Conservation (phyloP, 2,329 filamentous ascomycete genomes). For the Leptographium radiaticola region DNA sequence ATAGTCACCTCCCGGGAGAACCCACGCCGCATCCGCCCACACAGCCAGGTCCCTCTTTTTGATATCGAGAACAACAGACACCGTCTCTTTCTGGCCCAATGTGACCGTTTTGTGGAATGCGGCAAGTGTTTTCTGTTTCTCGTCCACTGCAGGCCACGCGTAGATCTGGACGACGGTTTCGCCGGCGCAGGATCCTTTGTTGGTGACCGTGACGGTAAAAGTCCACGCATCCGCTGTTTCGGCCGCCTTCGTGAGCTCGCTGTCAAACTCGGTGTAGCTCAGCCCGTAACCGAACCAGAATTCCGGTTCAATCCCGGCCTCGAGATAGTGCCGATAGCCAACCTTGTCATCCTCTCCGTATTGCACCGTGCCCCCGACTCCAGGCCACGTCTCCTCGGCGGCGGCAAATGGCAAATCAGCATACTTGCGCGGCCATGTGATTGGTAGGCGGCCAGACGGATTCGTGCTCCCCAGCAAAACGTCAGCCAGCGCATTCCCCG, state of each 20-base stretch:
- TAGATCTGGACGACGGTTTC: not conserved
- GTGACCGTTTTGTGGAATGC: not conserved
- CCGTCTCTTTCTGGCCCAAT: not conserved
- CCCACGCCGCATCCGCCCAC: not conserved
- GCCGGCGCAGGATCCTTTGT: not conserved
- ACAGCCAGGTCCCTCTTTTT: not conserved
- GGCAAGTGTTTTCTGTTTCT: not conserved
- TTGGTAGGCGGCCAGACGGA: conserved; percentile 53
- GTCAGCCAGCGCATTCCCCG: conserved; percentile 67
- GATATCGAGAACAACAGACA: not conserved
- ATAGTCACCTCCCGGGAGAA: not conserved
- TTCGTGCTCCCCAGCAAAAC: conserved; percentile 62
- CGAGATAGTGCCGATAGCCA: conserved; percentile 57
- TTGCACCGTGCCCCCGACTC: conserved; percentile 49
- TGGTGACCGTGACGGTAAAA: not conserved
- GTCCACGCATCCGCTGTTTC: not conserved
- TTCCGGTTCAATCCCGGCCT: conserved; percentile 32
- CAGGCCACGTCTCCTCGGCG: conserved; percentile 47
- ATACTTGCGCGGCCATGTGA: conserved; percentile 48
- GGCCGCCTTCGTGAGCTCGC: not conserved
- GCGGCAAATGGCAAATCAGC: conserved; percentile 50
- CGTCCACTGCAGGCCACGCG: not conserved
- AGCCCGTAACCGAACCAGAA: conserved; percentile 13
- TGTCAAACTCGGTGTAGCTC: not conserved
- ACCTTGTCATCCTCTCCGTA: conserved; percentile 64